These are phyloP conservation scores for Xylariaceae sp. DNA, from an alignment of 2,329 filamentous ascomycete genomes.

Conservation along the genomic window DNA sequence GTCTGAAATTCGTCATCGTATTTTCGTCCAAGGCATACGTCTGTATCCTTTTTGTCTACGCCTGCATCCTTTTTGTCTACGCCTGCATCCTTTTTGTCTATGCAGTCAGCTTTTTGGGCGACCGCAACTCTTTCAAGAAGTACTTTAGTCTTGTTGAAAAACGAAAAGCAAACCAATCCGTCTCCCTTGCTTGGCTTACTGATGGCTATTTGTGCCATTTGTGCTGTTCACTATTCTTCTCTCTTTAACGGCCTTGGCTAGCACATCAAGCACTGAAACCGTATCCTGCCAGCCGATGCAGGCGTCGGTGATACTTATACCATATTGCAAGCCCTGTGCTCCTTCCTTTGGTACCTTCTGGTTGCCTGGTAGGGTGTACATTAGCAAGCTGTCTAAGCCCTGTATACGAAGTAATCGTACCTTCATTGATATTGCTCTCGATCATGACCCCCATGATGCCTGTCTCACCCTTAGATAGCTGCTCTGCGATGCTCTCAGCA, in stretches of 20 bases:
- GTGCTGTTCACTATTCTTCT: slow-evolving; percentile 59
- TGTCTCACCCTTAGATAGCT: slow-evolving; percentile 83
- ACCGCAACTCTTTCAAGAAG: no score
- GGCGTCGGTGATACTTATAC: slow-evolving; percentile 95
- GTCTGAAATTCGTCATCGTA: no score
- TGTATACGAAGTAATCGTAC: slow-evolving; percentile 51
- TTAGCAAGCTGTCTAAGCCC: slow-evolving; percentile 35
- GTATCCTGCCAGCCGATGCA: slow-evolving; percentile 97
- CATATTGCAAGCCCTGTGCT: slow-evolving; percentile 84
- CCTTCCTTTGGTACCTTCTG: slow-evolving; percentile 93
- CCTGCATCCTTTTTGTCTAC: no score
- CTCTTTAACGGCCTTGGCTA: slow-evolving; percentile 81
- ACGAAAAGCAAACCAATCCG: background rate
- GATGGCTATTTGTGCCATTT: slow-evolving; percentile 32
- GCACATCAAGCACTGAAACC: slow-evolving; percentile 73
- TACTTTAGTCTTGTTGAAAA: no score
- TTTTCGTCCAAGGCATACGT: no score
- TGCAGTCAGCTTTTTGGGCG: no score
- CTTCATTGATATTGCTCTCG: slow-evolving; percentile 95
- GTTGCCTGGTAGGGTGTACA: slow-evolving; percentile 60
- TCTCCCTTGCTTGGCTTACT: background rate
- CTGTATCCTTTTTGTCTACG: no score
- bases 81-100: no score
- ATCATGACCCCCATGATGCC: slow-evolving; percentile 98
- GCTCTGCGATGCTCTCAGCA: slow-evolving; percentile 77